Evolutionary conservation across 2,329 filamentous ascomycete species (phyloP), one percentile per base, ranked within the genome.

Genomic region (Alternaria longipes): DNA sequence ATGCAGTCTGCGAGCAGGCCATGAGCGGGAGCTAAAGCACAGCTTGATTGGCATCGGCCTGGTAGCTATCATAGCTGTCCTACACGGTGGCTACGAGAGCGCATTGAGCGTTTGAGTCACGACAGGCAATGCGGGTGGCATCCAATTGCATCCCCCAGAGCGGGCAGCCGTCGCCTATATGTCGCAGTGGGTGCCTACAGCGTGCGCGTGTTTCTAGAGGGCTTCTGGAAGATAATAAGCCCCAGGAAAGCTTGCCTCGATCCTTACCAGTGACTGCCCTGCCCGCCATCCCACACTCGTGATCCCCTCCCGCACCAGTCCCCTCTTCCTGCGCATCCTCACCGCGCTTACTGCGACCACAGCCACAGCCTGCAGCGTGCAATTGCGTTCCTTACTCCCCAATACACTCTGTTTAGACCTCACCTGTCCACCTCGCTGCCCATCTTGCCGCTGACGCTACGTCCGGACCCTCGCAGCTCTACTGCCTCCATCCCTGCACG

Each of bases 401-500:
- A 20, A 8, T 12, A 11, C 22, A 16, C 30, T 6, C 16, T 41
- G 11, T 32, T 38, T n/a, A 41, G 40, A 42, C 16, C 41, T 14
- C 54, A 30, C 44, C 57, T 42, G 47, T 12, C 55, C 58, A 42
- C 42, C 30, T 42, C 56, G 18, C 40, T 24, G 40, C 20, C 40
- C 20, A 12, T 36, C 51, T 36, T 50, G 69, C 62, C 66, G 54
- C 69, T 58, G 59, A 56, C 67, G 66, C 69, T 70, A 68, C 73
- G 70, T 72, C 68, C 60, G 64, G 59, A 60, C 60, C 67, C 68
- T 63, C 65, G 71, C 71, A 67, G 67, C 72, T 68, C 67, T 61
- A 68, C 67, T 61, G 68, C 70, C 70, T 60, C 61, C 65, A 78
- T 75, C 75, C 75, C 75, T 78, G 75, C 74, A 67, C 69, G 60